These are phyloP conservation scores for Takakia lepidozioides DNA, from an alignment of 225 moss, liverwort and hornwort genomes.

Conservation along the genomic window DNA sequence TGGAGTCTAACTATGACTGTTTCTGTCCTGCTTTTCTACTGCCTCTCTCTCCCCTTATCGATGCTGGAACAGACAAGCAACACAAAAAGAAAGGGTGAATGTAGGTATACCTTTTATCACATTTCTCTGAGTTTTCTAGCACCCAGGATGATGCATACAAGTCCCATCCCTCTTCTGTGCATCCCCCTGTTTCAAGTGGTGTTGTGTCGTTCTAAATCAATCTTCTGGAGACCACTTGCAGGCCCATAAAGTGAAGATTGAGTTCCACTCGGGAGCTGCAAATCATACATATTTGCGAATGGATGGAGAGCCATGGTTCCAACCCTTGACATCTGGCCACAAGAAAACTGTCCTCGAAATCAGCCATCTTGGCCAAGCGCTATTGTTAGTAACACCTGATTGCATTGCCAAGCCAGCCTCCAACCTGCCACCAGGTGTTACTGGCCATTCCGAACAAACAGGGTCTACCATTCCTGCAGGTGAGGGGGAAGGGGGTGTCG, in stretches of 20 bases:
- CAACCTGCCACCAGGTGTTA: slow-evolving; percentile 2
- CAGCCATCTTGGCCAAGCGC: slow-evolving; percentile 72
- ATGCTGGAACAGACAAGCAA: too few relatives aligned
- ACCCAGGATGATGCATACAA: too few relatives aligned
- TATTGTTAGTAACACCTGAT: slow-evolving; percentile 39
- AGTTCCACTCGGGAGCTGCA: slow-evolving; percentile 56
- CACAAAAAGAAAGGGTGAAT: too few relatives aligned
- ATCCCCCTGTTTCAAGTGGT: too few relatives aligned
- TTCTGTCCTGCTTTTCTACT: too few relatives aligned
- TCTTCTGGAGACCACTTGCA: slow-evolving; percentile 7
- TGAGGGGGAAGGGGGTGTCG: slow-evolving; percentile 17
- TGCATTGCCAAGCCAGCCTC: slow-evolving; percentile 40
- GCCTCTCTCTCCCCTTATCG: too few relatives aligned
- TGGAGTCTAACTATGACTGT: too few relatives aligned
- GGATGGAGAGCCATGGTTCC: slow-evolving; percentile 93
- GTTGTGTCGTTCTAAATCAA: not conserved
- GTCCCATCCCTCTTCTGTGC: too few relatives aligned
- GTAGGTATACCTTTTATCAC: too few relatives aligned
- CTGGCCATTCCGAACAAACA: slow-evolving; percentile 7
- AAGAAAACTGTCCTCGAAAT: slow-evolving; percentile 75
- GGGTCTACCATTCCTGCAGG: too few relatives aligned
- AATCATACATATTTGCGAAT: slow-evolving; percentile 70
- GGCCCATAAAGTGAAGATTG: slow-evolving; percentile 72
- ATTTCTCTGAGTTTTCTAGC: too few relatives aligned
- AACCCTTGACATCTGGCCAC: slow-evolving; percentile 43